These are phyloP conservation scores for Acorus gramineus DNA, from an alignment of 106 monocot species.

Conservation along the genomic window DNA sequence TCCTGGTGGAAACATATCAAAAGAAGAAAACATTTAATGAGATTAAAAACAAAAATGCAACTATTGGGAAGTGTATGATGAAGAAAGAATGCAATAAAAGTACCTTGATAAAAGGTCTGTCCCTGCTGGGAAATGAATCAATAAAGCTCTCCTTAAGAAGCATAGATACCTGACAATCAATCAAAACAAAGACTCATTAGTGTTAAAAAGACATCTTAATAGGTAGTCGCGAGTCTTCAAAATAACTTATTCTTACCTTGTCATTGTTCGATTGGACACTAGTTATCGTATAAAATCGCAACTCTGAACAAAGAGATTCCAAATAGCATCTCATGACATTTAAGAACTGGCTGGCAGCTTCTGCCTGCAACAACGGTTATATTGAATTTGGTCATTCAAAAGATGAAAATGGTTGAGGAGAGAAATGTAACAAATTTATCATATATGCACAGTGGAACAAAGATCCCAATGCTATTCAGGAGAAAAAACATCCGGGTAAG, in stretches of 20 bases:
- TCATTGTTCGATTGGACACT: conserved; percentile 52
- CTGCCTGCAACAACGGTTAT: conserved; percentile 24
- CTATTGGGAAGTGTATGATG: not conserved
- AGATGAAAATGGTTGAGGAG: too few relatives aligned
- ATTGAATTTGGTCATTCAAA: too few relatives aligned
- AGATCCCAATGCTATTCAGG: too few relatives aligned
- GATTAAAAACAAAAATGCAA: not conserved
- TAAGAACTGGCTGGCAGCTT: conserved; percentile 48
- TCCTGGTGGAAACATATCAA: too few relatives aligned
- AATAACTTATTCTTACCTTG: conserved; percentile 21
- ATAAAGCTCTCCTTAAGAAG: conserved; percentile 22
- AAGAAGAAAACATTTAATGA: too few relatives aligned
- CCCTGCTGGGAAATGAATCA: conserved; percentile 18
- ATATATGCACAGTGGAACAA: too few relatives aligned
- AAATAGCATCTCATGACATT: conserved; percentile 32
- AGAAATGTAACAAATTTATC: too few relatives aligned
- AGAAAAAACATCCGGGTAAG: too few relatives aligned
- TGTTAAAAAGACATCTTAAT: too few relatives aligned
- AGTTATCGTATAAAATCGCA: conserved; percentile 50
- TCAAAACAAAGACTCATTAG: not conserved
- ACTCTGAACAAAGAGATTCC: conserved; percentile 50
- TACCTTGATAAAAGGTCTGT: conserved; percentile 24
- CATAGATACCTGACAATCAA: conserved; percentile 13
- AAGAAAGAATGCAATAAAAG: not conserved
- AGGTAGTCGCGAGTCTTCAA: too few relatives aligned